Conservation (phyloP, 2,329 filamentous ascomycete genomes). For the Dactylellina cionopaga region DNA sequence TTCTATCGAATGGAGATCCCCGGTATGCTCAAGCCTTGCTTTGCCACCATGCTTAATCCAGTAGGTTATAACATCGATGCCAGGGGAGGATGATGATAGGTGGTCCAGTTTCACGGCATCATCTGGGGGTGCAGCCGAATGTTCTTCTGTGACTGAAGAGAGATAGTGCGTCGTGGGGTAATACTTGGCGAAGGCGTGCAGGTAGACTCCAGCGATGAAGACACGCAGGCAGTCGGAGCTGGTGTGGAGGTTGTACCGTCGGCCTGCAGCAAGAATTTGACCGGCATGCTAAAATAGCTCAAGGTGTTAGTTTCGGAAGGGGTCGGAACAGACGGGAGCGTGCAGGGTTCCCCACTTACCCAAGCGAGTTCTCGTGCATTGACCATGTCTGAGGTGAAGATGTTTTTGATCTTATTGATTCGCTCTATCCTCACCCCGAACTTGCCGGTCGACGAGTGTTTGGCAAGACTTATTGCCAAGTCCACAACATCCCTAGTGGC, state of each 20-base stretch:
- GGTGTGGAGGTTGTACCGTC: constrained; percentile 55
- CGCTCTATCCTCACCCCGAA: constrained; percentile 53
- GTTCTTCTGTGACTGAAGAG: constrained; percentile 41
- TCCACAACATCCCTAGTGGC: constrained; percentile 51
- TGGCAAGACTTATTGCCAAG: constrained; percentile 35
- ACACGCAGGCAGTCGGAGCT: constrained; percentile 56
- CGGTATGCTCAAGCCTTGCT: constrained; percentile 54
- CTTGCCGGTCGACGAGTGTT: constrained; percentile 31
- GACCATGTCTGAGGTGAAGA: constrained; percentile 55
- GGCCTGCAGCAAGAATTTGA: constrained; percentile 56
- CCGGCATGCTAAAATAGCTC: constrained; percentile 54
- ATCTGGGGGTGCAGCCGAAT: constrained; percentile 48
- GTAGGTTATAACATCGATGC: constrained; percentile 51
- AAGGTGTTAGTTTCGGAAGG: constrained; percentile 34
- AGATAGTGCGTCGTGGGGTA: constrained; percentile 48
- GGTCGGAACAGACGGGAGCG: constrained; percentile 13
- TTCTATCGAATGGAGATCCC: constrained; percentile 55
- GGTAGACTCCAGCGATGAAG: constrained; percentile 57
- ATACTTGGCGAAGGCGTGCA: constrained; percentile 56
- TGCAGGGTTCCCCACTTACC: constrained; percentile 37
- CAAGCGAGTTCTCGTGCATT: constrained; percentile 56
- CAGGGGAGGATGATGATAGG: constrained; percentile 14
- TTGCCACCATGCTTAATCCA: constrained; percentile 57
- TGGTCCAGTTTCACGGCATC: constrained; percentile 54
- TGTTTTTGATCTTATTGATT: constrained; percentile 53